Conservation (phyloP, 192 early-diverging fungal species). For the Gaertneriomyces sp. region DNA sequence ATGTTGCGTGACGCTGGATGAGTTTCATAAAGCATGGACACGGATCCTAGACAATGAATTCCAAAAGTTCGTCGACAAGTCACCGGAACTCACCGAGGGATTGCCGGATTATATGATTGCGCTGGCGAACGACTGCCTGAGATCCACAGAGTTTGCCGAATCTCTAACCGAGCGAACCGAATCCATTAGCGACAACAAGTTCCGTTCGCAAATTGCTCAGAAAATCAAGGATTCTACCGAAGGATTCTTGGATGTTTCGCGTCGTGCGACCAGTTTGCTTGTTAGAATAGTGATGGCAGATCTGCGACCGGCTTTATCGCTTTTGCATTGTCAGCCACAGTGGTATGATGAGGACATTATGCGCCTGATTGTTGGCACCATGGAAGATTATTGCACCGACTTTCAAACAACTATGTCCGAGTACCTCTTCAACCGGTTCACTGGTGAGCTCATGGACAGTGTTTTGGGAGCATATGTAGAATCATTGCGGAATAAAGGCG, state of each 20-base stretch:
- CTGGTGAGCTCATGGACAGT: slow-evolving; percentile 81
- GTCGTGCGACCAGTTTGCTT: slow-evolving; percentile 68
- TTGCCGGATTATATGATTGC: slow-evolving; percentile 95
- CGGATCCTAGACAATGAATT: slow-evolving; percentile 71
- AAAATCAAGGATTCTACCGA: slow-evolving; percentile 74
- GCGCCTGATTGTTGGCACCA: slow-evolving; percentile 81
- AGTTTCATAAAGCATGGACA: slow-evolving; percentile 81
- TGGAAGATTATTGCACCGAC: slow-evolving; percentile 93
- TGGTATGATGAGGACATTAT: slow-evolving; percentile 93
- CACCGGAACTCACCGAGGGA: slow-evolving; percentile 67
- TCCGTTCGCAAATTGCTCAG: slow-evolving; percentile 18
- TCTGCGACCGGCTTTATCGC: slow-evolving; percentile 65
- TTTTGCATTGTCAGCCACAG: slow-evolving; percentile 66
- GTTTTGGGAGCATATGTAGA: slow-evolving; percentile 85
- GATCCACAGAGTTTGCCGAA: slow-evolving; percentile 88
- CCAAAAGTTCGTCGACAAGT: slow-evolving; percentile 69
- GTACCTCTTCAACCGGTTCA: slow-evolving; percentile 82
- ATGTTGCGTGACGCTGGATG: slow-evolving; percentile 71
- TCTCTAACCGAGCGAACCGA: slow-evolving; percentile 59
- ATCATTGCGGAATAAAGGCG: slow-evolving; percentile 71
- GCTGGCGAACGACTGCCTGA: slow-evolving; percentile 90
- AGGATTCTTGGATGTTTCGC: slow-evolving; percentile 87
- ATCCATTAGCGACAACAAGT: slow-evolving; percentile 35
- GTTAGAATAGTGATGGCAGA: slow-evolving; percentile 84
- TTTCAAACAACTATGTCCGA: slow-evolving; percentile 82